Evolutionary conservation across 1,284 basidiomycete genomes (phyloP).

Genomic region (Cutaneotrichosporon dermatis): DNA sequence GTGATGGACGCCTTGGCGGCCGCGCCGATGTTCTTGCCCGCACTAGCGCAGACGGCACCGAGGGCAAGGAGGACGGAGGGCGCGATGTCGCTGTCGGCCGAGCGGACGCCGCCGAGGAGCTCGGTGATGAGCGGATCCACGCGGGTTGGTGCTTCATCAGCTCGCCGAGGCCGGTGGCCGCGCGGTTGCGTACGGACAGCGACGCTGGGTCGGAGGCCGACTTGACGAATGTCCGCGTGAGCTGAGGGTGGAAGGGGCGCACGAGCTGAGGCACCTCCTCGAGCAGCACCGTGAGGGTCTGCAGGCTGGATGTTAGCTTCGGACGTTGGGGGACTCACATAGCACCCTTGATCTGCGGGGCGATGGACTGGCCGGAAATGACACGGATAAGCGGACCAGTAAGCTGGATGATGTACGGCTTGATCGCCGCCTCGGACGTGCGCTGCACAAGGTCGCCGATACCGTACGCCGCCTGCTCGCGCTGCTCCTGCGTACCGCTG

Average conservation of each 20-base stretch:
- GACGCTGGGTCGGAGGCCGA: conserved; percentile 78
- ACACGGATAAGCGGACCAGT: conserved; percentile 95
- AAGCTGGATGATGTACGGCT: conserved; percentile 92
- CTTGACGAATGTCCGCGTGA: conserved; percentile 96
- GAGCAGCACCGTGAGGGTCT: conserved; percentile 74
- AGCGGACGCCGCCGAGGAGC: conserved; percentile 55
- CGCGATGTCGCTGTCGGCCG: conserved; percentile 68
- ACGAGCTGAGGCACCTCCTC: conserved; percentile 81
- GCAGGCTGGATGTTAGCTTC: conserved; percentile 50
- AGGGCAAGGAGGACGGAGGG: conserved; percentile 72
- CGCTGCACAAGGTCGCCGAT: conserved; percentile 92
- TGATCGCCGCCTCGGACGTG: conserved; percentile 82
- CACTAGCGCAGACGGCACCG: conserved; percentile 69
- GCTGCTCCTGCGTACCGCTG: conserved; percentile 54
- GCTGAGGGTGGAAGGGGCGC: conserved; percentile 96
- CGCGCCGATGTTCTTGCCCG: conserved; percentile 69
- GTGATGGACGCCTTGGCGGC: conserved; percentile 66
- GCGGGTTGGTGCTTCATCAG: conserved; percentile 79
- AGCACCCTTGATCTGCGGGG: conserved; percentile 83
- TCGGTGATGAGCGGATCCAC: conserved; percentile 75
- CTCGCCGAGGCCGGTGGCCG: conserved; percentile 79
- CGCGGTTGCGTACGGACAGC: conserved; percentile 71
- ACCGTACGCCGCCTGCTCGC: conserved; percentile 87
- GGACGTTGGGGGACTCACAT: conserved; percentile 56
- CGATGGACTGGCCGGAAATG: conserved; percentile 78